Base-by-base conservation (phyloP, 768 basidiomycete genomes). In the Gymnopilus dilepis region DNA sequence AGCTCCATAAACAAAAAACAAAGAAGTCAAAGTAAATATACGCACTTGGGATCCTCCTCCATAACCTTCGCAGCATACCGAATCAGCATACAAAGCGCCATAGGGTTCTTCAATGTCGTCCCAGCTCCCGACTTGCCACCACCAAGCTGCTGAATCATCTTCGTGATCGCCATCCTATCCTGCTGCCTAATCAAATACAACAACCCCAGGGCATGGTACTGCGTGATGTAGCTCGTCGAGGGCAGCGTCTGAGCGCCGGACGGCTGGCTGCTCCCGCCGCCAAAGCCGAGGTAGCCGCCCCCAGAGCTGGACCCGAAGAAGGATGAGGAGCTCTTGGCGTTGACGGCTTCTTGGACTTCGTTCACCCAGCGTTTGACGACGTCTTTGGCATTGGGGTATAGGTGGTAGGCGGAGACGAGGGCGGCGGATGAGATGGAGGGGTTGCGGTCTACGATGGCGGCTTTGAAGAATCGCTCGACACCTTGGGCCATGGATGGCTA, bases 281-380 rank as follows among this genome's bases (percentile, higher is more conserved):
- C 87, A 70, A 93, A 94, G 56, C 92, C 87, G 60, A 95, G 85
- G 70, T 92, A 92, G 54, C 84, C 83, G 22, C 85, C 80, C 13
- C 84, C 82, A 8, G 84, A 71, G 43, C 78, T 79, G 21, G 78
- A 75, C 26, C 82, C 78, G 68, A 92, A 93, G 74, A 92, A 87
- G 4, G 87, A 84, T 1, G 86, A 77, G 0, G 88, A 85, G 0
- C 90, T 83, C 74, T 97, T 99, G 6, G 94, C 88, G 71, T 87
- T 95, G 66, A 97, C 91, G 0, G 97, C 94, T 74, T 99, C 97
- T 70, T 98, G 95, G 0, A 91, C 94, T 77, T 99, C 97, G 75
- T 98, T 99, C n/a, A 94, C 94, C 97, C 97, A 99, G 69, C 97
- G 90, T 72, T 94, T 96, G 63, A 99, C 97, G 52, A 98, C 94